These are phyloP conservation scores for Chaetomidium leptoderma DNA, from an alignment of 495 filamentous ascomycete species.

Conservation along the genomic window DNA sequence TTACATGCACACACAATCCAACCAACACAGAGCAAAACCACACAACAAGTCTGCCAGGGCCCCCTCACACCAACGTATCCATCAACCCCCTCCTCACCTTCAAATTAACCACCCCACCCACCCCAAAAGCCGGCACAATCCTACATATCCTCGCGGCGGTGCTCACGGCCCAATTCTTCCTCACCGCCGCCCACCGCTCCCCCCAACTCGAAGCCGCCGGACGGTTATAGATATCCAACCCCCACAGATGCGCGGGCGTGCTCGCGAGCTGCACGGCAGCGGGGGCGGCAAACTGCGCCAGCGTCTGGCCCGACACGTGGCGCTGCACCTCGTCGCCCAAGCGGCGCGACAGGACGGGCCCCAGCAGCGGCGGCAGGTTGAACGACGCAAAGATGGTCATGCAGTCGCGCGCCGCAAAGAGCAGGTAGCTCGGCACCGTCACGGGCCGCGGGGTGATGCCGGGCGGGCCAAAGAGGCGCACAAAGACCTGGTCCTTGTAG, in stretches of 20 bases:
- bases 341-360: conserved; percentile 55
- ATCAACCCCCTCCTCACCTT: conserved; percentile 58
- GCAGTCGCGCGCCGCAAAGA: conserved; percentile 83
- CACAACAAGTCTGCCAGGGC: background rate
- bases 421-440: conserved; percentile 59
- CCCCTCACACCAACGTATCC: conserved; percentile 36
- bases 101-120: conserved; percentile 85
- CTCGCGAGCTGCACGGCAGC: conserved; percentile 75
- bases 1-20: background rate
- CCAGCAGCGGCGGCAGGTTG: conserved; percentile 78
- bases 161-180: conserved; percentile 73
- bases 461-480: conserved; percentile 68
- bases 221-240: conserved; percentile 82
- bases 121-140: conserved; percentile 90
- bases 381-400: conserved; percentile 92
- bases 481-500: conserved; percentile 88
- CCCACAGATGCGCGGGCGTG: conserved; percentile 84
- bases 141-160: conserved; percentile 77
- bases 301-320: conserved; percentile 44
- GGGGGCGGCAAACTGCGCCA: conserved; percentile 78
- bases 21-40: background rate
- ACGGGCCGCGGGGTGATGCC: conserved; percentile 50
- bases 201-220: conserved; percentile 46
- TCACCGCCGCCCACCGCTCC: conserved; percentile 60
- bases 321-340: conserved; percentile 47